Evolutionary conservation across 345 rosid species (phyloP).

Genomic region (Psidium friedrichsthalianum): DNA sequence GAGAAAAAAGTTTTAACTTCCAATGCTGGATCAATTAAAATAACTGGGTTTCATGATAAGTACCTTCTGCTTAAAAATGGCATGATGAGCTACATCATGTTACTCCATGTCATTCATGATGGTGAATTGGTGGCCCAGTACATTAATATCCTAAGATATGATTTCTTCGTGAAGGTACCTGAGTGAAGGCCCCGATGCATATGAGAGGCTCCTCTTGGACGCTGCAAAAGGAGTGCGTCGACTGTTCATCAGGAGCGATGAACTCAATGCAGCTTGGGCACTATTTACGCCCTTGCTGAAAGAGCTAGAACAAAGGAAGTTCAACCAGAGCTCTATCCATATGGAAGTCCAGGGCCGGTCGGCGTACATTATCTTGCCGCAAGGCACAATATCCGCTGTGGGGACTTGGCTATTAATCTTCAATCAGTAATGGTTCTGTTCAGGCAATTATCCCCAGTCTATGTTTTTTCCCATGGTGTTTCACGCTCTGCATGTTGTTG

Average conservation of each 20-base stretch:
- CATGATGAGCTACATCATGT: background rate
- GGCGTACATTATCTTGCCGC: constrained; percentile 49
- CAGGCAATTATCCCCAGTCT: background rate
- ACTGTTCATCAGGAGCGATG: constrained; percentile 37
- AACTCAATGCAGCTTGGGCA: constrained; percentile 44
- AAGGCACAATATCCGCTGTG: constrained; percentile 30
- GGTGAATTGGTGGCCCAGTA: background rate
- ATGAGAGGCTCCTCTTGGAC: constrained; percentile 37
- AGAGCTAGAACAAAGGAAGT: constrained; percentile 23
- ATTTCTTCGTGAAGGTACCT: constrained; percentile 14
- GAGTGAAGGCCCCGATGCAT: constrained; percentile 35
- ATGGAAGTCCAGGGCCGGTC: constrained; percentile 36
- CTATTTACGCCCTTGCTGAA: constrained; percentile 37
- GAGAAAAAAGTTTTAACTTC: background rate
- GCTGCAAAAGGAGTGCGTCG: constrained; percentile 33
- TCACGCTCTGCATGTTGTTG: background rate
- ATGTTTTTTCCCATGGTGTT: background rate
- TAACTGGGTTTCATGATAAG: background rate
- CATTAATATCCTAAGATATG: background rate
- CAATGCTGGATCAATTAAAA: background rate
- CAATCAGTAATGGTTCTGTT: background rate
- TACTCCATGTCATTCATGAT: background rate
- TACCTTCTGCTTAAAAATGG: background rate
- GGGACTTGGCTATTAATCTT: constrained; percentile 9
- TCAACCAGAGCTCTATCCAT: constrained; percentile 35